Base-by-base conservation (phyloP, 306 rosid genomes). In the Prunus mongolica region DNA sequence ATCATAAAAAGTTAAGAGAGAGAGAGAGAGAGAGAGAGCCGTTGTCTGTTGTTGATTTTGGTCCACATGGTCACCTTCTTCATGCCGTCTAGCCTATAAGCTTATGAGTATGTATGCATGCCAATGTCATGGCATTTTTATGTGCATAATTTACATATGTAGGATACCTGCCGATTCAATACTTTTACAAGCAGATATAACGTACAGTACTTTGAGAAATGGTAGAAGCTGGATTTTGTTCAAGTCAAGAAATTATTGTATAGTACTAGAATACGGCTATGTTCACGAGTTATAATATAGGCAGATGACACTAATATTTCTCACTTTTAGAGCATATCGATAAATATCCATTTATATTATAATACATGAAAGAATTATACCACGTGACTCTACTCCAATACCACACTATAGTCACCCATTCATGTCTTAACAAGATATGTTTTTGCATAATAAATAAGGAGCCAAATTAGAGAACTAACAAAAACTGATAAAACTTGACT, bases 11-110 rank as follows among this genome's bases (percentile, higher is more conserved):
- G 5, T 32, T 4, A 24, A 28, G 30, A 28, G 28, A 27, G 28
- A 27, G 6, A 34, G 38, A 32, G 7, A 22, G 22, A 54, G 25
- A 52, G 64, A 78, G 73, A 72, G 60, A 12, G 55, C 6, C 50
- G 0, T 72, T 72, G 82, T 72, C 72, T 52, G 75, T 30, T 52
- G 64, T 58, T 52, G 77, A 25, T 30, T 28, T 68, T 52, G 51
- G 67, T 63, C 82, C 73, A 27, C 27, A 64, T 22, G 62, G 56
- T 58, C 44, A 12, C 38, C 38, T 9, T 44, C 55, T 44, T 20
- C 55, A 34, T 58, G 76, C 57, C 55, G 18, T n/a, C 51, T 72
- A 15, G 41, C 19, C 38, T 14, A 20, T 56, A 10, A 56, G 28
- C 6, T 11, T 20, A 51, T n/a, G 6, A 4, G 8, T 14, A n/a